Conservation (phyloP, 1,284 basidiomycete species). For the Ustilago vetiveriae region DNA sequence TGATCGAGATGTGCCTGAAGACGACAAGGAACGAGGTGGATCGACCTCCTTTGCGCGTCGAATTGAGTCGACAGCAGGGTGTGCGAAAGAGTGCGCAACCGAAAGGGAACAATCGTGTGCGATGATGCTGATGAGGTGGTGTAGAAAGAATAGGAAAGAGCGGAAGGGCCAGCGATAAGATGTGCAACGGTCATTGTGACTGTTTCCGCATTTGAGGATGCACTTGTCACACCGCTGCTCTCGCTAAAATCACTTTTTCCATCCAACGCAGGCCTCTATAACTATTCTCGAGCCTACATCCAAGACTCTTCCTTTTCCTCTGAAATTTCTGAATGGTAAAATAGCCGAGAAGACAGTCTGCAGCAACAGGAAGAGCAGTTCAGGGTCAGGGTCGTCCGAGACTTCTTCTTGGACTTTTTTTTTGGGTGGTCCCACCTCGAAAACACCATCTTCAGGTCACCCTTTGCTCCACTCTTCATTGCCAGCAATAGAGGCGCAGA, state of each 20-base stretch:
- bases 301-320: neutral
- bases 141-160: no score
- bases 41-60: neutral
- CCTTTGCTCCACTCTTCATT: neutral
- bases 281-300: no score
- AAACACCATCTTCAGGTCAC: neutral
- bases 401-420: conserved; percentile 4
- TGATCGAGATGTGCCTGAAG: neutral
- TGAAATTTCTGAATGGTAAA: conserved; percentile 12
- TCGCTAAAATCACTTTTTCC: no score
- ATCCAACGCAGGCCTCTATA: no score
- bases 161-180: no score
- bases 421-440: neutral
- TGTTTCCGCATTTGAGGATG: no score
- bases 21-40: neutral
- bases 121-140: no score
- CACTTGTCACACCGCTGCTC: no score
- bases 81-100: neutral
- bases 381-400: conserved; percentile 28
- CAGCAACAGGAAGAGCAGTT: neutral
- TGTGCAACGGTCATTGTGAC: no score
- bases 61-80: no score
- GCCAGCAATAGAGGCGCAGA: neutral
- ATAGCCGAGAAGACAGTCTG: conserved; percentile 16
- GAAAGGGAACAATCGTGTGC: no score